phyloP scores from a whole-genome alignment of 495 filamentous ascomycete genomes.

The Penicillium cinerascens region DNA sequence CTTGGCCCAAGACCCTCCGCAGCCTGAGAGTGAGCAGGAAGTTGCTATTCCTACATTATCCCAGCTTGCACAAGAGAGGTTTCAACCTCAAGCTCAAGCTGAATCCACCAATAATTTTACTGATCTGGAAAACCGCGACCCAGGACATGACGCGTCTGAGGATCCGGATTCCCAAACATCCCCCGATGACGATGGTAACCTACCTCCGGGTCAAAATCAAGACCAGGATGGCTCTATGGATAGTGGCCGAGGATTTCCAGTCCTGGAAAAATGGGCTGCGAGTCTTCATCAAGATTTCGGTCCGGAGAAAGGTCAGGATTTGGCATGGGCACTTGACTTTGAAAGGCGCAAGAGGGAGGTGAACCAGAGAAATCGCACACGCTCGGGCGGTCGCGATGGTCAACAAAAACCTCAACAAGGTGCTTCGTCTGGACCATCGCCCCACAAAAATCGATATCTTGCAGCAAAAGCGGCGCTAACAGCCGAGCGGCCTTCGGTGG shows the following conservation, averaged over 20 bases:
- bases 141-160: neutral
- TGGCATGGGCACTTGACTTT: slow-evolving; percentile 41
- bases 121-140: neutral
- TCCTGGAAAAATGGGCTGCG: slow-evolving; percentile 42
- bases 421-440: slow-evolving; percentile 17
- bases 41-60: slow-evolving; percentile 16
- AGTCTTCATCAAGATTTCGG: slow-evolving; percentile 27
- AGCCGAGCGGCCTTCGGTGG: slow-evolving; percentile 6
- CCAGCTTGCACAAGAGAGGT: slow-evolving; percentile 23
- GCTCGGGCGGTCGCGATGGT: slow-evolving; percentile 2
- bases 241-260: slow-evolving; percentile 31
- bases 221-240: slow-evolving; percentile 7
- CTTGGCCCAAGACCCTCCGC: neutral
- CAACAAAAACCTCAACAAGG: slow-evolving; percentile 3
- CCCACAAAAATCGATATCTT: slow-evolving; percentile 37
- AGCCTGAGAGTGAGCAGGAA: slow-evolving; percentile 1
- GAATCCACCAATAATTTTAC: neutral
- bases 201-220: neutral
- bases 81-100: slow-evolving; percentile 1
- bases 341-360: slow-evolving; percentile 41
- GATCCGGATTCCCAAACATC: neutral
- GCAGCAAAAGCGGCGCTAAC: slow-evolving; percentile 36
- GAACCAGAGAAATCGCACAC: slow-evolving; percentile 26
- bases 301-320: slow-evolving; percentile 8
- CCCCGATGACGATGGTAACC: too few relatives aligned